Percentiles rank a stretch among this genome's conserved stretches.
phyloP scores from a whole-genome alignment of 2,329 filamentous ascomycete species.

The Clonostachys byssicola region DNA sequence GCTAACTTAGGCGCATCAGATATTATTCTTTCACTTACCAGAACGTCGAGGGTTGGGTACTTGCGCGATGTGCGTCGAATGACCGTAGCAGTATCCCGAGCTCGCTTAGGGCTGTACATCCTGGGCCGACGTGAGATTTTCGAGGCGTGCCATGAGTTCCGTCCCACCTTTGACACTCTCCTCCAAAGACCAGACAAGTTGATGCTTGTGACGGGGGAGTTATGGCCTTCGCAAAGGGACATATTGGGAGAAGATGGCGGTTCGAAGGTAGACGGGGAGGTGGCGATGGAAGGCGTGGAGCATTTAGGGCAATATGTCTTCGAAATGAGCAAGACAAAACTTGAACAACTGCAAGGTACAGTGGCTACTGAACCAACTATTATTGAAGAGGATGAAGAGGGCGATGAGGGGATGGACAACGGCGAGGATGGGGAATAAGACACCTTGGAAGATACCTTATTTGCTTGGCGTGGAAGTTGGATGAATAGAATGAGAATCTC shows the following conservation, averaged over 20 bases:
- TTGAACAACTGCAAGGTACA: conserved; percentile 42
- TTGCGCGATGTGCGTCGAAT: conserved; percentile 88
- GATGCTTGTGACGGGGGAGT: conserved; percentile 76
- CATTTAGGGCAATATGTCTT: conserved; percentile 95
- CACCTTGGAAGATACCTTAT: background rate
- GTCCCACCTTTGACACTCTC: conserved; percentile 78
- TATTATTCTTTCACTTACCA: conserved; percentile 87
- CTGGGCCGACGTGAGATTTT: conserved; percentile 86
- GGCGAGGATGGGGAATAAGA: background rate
- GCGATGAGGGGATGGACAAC: conserved; percentile 18
- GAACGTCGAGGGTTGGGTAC: conserved; percentile 86
- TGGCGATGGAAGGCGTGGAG: conserved; percentile 84
- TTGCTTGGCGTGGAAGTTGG: background rate
- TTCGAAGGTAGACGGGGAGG: conserved; percentile 45
- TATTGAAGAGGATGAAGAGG: conserved; percentile 15
- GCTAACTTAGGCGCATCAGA: conserved; percentile 47
- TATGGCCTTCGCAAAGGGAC: conserved; percentile 67
- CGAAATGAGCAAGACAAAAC: conserved; percentile 77
- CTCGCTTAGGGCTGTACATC: conserved; percentile 86
- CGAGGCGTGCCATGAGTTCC: conserved; percentile 81
- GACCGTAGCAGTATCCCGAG: conserved; percentile 90
- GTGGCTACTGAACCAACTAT: conserved; percentile 15
- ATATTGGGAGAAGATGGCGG: conserved; percentile 28
- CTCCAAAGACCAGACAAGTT: conserved; percentile 78
- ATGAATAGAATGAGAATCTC: too few relatives aligned